These are phyloP conservation scores for Coemansia sp. DNA, from an alignment of 192 early-diverging fungal species.

Conservation along the genomic window DNA sequence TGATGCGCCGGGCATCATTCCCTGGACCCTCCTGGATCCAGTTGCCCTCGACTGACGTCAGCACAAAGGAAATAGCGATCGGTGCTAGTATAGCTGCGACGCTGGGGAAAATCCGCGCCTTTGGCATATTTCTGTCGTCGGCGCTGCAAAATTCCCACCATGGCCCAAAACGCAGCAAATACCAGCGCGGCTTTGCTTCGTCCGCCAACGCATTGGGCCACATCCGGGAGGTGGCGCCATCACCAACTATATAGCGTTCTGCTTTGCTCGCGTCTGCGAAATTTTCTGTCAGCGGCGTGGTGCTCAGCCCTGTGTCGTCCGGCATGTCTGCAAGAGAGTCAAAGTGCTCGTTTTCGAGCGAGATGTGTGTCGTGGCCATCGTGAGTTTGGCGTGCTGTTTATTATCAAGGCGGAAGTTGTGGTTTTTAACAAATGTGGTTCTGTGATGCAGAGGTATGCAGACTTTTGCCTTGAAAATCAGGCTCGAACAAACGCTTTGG, in stretches of 20 bases:
- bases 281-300: not conserved
- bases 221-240: not conserved
- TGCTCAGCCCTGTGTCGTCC: not conserved
- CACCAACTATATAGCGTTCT: not conserved
- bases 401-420: not conserved
- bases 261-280: not conserved
- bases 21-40: constrained; percentile 47
- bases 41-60: constrained; percentile 53
- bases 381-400: not conserved
- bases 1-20: constrained; percentile 25
- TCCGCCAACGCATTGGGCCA: not conserved
- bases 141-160: constrained; percentile 47
- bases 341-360: not conserved
- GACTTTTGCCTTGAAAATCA: not conserved
- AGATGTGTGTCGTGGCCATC: not conserved
- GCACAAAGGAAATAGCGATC: constrained; percentile 39
- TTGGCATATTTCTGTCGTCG: constrained; percentile 22
- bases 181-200: constrained; percentile 25
- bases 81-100: constrained; percentile 47
- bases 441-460: not conserved
- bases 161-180: constrained; percentile 27
- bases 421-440: not conserved
- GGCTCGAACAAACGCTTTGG: no score
- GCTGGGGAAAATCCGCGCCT: constrained; percentile 49
- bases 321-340: not conserved